These are phyloP conservation scores for Paramecium sonneborni DNA, from an alignment of 73 alveolate genomes.

Conservation along the genomic window DNA sequence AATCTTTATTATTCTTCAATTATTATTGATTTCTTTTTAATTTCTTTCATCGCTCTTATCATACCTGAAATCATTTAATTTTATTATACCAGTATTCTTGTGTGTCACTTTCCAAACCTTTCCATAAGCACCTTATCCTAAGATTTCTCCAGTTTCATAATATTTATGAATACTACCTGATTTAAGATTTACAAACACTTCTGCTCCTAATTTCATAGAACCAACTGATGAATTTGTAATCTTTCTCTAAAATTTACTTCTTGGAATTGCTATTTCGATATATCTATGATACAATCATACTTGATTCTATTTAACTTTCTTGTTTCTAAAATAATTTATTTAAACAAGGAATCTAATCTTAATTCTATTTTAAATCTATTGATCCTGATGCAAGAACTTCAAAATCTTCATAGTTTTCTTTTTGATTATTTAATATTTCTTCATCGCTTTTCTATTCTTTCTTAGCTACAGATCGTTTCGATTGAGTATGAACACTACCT, in stretches of 20 bases:
- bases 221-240: not conserved
- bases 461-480: not conserved
- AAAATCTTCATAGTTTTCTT: not conserved
- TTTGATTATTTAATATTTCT: not conserved
- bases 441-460: not conserved
- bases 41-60: constrained; percentile 61
- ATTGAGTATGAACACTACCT: not conserved
- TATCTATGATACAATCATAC: not conserved
- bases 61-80: constrained; percentile 35
- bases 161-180: constrained; percentile 19
- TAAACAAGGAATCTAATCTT: not conserved
- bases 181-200: constrained; percentile 25
- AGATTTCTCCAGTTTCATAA: constrained; percentile 17
- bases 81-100: not conserved
- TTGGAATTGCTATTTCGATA: constrained; percentile 50
- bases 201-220: constrained; percentile 24
- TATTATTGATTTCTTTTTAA: constrained; percentile 50
- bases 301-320: not conserved
- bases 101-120: constrained; percentile 54
- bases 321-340: not conserved
- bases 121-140: constrained; percentile 36
- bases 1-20: constrained; percentile 55
- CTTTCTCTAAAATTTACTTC: not conserved
- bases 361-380: not conserved
- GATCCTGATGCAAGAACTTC: constrained; percentile 7